Evolutionary conservation across 208 protist genomes (phyloP).

Genomic region (Phytomonas francai): DNA sequence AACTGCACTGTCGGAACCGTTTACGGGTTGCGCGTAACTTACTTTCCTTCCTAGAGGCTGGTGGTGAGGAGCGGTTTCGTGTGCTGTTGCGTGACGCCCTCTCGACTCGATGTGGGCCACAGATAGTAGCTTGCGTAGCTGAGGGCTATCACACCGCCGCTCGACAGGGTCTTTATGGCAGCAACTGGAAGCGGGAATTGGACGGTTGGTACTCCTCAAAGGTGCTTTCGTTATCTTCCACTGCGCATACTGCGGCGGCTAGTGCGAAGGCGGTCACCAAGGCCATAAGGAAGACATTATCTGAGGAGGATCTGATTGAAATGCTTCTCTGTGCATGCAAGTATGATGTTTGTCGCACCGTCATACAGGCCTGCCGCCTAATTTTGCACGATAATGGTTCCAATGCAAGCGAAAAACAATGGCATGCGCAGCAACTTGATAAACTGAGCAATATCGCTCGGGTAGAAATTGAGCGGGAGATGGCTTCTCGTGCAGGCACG

Average conservation of each 20-base stretch:
- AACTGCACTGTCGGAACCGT: conserved; percentile 27
- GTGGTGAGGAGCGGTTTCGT: neutral
- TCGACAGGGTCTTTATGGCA: conserved; percentile 29
- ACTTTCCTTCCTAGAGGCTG: conserved; percentile 22
- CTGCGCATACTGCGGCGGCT: neutral
- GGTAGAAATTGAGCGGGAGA: conserved; percentile 20
- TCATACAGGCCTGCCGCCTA: conserved; percentile 31
- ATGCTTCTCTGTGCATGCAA: conserved; percentile 26
- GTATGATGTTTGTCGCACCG: conserved; percentile 26
- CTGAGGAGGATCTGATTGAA: conserved; percentile 27
- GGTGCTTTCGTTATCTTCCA: conserved; percentile 14
- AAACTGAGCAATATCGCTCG: conserved; percentile 19
- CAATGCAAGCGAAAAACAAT: conserved; percentile 14
- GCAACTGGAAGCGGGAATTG: conserved; percentile 25
- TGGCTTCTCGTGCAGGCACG: conserved; percentile 11
- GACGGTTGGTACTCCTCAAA: conserved; percentile 38
- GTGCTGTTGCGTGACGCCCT: conserved; percentile 32
- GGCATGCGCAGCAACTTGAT: conserved; percentile 21
- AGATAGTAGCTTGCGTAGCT: conserved; percentile 36
- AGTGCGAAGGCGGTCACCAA: conserved; percentile 5
- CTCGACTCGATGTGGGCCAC: conserved; percentile 29
- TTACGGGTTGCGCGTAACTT: conserved; percentile 46
- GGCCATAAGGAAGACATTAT: conserved; percentile 15
- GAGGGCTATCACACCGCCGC: conserved; percentile 35
- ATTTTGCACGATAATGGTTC: conserved; percentile 39